These are phyloP conservation scores for Tanozyma kutaoensis DNA, from an alignment of 805 yeast species.

Conservation along the genomic window DNA sequence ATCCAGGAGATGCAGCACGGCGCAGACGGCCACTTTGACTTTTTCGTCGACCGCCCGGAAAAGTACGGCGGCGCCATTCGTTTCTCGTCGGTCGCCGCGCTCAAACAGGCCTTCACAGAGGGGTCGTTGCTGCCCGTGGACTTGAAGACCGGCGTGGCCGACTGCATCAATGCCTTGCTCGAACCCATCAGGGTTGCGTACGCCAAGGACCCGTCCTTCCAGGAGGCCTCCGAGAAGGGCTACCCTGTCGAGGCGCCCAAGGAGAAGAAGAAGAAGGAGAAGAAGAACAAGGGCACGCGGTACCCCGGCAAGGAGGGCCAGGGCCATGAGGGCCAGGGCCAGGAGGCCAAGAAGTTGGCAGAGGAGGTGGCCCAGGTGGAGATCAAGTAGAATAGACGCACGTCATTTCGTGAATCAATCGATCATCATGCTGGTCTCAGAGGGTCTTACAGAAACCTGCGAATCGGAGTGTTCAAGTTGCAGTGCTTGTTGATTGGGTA, in stretches of 20 bases:
- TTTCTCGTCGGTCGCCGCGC: conserved; percentile 50
- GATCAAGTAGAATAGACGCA: not conserved
- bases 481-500: too few species aligned
- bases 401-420: too few species aligned
- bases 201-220: conserved; percentile 51
- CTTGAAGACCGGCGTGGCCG: conserved; percentile 84
- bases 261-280: conserved; percentile 55
- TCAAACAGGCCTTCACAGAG: conserved; percentile 59
- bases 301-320: conserved; percentile 53
- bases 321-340: conserved; percentile 1
- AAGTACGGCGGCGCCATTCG: conserved; percentile 90
- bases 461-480: too few species aligned
- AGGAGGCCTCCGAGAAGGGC: conserved; percentile 62
- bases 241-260: conserved; percentile 65
- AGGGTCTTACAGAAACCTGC: too few species aligned
- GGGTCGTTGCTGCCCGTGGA: conserved; percentile 85
- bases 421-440: too few species aligned
- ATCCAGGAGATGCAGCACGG: conserved; percentile 64
- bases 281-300: conserved; percentile 79
- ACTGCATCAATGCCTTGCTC: conserved; percentile 64
- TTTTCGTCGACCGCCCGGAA: conserved; percentile 83
- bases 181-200: conserved; percentile 75
- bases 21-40: conserved; percentile 39
- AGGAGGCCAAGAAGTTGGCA: not conserved
- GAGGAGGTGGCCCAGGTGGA: not conserved